Percentiles rank a stretch among this genome's conserved stretches.
Evolutionary conservation across 805 yeast genomes (phyloP).

Genomic region (Candida nanaspora): DNA sequence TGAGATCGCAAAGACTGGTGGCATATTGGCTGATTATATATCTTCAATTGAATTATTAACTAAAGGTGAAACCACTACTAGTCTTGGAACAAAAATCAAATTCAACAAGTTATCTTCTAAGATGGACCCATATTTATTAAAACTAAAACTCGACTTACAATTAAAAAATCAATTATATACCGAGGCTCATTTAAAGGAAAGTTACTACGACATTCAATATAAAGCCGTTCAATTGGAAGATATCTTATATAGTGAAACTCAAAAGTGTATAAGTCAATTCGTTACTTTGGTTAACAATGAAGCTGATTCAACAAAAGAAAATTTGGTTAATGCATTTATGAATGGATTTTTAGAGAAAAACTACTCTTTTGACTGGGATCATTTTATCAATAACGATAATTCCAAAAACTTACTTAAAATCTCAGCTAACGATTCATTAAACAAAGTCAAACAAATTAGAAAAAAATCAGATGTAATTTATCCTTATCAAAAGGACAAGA

Average conservation of each 20-base stretch:
- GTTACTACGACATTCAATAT: constrained; percentile 54
- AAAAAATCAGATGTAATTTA: constrained; percentile 45
- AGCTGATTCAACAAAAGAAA: constrained; percentile 36
- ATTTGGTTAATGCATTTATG: constrained; percentile 46
- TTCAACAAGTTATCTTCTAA: constrained; percentile 15
- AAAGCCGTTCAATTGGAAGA: constrained; percentile 61
- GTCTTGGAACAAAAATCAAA: constrained; percentile 21
- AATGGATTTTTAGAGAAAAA: constrained; percentile 49
- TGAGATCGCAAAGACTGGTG: constrained; percentile 60
- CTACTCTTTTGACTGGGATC: constrained; percentile 65
- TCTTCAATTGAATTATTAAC: constrained; percentile 36
- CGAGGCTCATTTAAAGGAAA: constrained; percentile 60
- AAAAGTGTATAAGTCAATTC: constrained; percentile 46
- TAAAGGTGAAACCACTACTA: constrained; percentile 26
- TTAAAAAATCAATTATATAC: constrained; percentile 55
- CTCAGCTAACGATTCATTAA: constrained; percentile 20
- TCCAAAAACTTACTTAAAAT: constrained; percentile 35
- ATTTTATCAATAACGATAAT: constrained; percentile 42
- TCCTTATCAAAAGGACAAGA: constrained; percentile 45
- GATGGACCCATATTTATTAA: constrained; percentile 57
- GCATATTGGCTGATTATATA: constrained; percentile 39
- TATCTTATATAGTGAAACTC: constrained; percentile 56
- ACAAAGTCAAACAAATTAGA: constrained; percentile 30
- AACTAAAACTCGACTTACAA: constrained; percentile 57
- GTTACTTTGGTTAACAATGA: constrained; percentile 46